Conservation (phyloP, 805 yeast genomes). For the Yarrowia sp. region DNA sequence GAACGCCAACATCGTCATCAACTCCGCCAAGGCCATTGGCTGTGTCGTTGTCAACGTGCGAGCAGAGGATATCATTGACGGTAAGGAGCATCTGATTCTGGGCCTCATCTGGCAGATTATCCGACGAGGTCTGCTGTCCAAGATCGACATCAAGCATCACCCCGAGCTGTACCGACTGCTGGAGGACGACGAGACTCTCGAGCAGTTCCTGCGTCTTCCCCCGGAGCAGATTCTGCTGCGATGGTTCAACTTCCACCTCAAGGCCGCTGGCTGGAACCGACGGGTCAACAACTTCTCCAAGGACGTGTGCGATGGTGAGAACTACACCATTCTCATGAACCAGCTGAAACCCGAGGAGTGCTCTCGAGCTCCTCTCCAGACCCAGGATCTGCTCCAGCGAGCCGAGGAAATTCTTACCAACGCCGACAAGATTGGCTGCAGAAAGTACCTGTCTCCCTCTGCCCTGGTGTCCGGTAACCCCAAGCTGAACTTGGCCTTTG, state of each 20-base stretch:
- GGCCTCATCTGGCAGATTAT: slow-evolving; percentile 99
- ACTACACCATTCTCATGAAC: slow-evolving; percentile 85
- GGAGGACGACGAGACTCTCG: slow-evolving; percentile 96
- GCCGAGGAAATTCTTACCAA: slow-evolving; percentile 86
- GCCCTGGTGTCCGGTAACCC: slow-evolving; percentile 96
- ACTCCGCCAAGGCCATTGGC: slow-evolving; percentile 98
- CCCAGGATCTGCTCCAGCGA: slow-evolving; percentile 72
- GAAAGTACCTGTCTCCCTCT: slow-evolving; percentile 93
- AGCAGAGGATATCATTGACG: slow-evolving; percentile 95
- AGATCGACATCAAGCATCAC: slow-evolving; percentile 93
- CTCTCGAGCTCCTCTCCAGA: slow-evolving; percentile 82
- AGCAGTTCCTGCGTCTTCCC: slow-evolving; percentile 93
- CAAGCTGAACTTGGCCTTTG: slow-evolving; percentile 93
- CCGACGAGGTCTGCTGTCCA: slow-evolving; percentile 91
- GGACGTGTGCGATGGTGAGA: slow-evolving; percentile 94
- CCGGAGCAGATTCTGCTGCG: slow-evolving; percentile 96
- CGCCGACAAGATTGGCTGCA: slow-evolving; percentile 89
- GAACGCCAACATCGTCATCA: slow-evolving; percentile 96
- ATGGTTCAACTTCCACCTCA: slow-evolving; percentile 97
- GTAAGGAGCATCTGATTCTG: slow-evolving; percentile 91
- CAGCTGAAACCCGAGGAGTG: slow-evolving; percentile 87
- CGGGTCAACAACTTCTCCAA: slow-evolving; percentile 83
- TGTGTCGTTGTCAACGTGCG: slow-evolving; percentile 98
- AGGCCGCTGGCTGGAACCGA: slow-evolving; percentile 88
- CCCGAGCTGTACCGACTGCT: slow-evolving; percentile 94